Evolutionary conservation across 257 asterid genomes (phyloP).

Genomic region (Oldenlandia corymbosa): DNA sequence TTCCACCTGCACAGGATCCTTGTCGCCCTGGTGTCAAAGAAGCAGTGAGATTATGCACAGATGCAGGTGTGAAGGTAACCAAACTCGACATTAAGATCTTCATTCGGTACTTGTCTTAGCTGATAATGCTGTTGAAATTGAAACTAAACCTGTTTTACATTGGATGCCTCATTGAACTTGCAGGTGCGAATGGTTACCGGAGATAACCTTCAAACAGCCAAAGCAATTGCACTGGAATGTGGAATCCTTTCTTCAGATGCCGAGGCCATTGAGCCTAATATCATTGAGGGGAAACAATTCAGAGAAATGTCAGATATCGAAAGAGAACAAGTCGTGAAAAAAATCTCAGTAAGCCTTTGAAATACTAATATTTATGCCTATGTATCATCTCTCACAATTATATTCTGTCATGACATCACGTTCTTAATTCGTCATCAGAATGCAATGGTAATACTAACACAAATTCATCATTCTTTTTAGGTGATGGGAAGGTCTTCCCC

Average conservation of each 20-base stretch:
- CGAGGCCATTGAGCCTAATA: slow-evolving; percentile 51
- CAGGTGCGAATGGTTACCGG: slow-evolving; percentile 99
- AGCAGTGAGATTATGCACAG: slow-evolving; percentile 79
- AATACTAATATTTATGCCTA: not conserved
- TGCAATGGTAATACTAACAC: slow-evolving; percentile 8
- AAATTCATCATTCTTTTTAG: slow-evolving; percentile 32
- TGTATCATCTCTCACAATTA: too few species aligned
- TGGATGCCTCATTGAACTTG: slow-evolving; percentile 18
- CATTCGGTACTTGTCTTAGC: not conserved
- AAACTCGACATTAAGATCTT: slow-evolving; percentile 3
- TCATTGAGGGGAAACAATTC: slow-evolving; percentile 80
- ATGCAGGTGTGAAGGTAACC: slow-evolving; percentile 91
- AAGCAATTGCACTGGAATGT: slow-evolving; percentile 89
- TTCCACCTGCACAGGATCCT: slow-evolving; percentile 62
- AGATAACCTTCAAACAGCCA: slow-evolving; percentile 91
- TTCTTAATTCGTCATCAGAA: too few species aligned
- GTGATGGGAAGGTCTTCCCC: slow-evolving; percentile 98
- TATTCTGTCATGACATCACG: too few species aligned
- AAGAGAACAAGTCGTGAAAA: slow-evolving; percentile 56
- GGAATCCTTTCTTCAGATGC: slow-evolving; percentile 66
- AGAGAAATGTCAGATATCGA: slow-evolving; percentile 76
- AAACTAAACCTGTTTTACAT: slow-evolving; percentile 3
- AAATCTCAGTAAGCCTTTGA: slow-evolving; percentile 54
- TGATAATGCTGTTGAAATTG: not conserved
- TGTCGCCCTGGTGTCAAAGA: slow-evolving; percentile 97